These are phyloP conservation scores for Russula compacta DNA, from an alignment of 768 basidiomycete species.

Conservation along the genomic window DNA sequence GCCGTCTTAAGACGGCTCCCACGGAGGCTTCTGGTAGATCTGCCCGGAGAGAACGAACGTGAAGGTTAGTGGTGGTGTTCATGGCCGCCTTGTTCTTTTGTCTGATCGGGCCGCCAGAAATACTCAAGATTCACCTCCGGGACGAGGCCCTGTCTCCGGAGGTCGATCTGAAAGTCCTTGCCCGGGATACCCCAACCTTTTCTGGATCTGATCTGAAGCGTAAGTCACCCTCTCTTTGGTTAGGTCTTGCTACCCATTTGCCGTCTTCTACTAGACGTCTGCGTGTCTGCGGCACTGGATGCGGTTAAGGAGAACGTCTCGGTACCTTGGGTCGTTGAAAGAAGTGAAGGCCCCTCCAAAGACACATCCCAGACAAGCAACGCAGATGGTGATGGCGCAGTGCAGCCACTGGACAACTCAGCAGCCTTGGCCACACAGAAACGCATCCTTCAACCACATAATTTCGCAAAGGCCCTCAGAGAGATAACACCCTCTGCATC, in stretches of 20 bases:
- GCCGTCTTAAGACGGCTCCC: constrained; percentile 86
- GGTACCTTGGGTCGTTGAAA: constrained; percentile 58
- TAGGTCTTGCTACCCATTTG: not conserved
- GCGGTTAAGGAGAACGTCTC: constrained; percentile 79
- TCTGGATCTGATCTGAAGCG: constrained; percentile 95
- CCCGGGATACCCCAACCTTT: constrained; percentile 72
- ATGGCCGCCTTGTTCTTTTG: not conserved
- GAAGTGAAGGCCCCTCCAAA: not conserved
- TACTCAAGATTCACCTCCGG: constrained; percentile 78
- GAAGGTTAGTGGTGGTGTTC: constrained; percentile 44
- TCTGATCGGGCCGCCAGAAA: constrained; percentile 41
- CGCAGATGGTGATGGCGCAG: not conserved
- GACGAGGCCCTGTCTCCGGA: constrained; percentile 65
- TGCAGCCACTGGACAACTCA: not conserved
- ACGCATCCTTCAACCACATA: constrained; percentile 43
- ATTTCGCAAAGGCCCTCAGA: constrained; percentile 77
- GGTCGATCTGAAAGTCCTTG: constrained; percentile 49
- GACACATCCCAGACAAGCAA: not conserved
- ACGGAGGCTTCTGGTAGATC: constrained; percentile 76
- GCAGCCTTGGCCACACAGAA: constrained; percentile 4
- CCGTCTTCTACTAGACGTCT: constrained; percentile 51
- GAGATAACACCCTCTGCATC: constrained; percentile 89
- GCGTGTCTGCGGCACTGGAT: constrained; percentile 86
- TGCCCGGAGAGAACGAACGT: constrained; percentile 80
- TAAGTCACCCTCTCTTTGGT: constrained; percentile 32